Conservation (phyloP, 495 filamentous ascomycete species). For the Xylaria intraflava region DNA sequence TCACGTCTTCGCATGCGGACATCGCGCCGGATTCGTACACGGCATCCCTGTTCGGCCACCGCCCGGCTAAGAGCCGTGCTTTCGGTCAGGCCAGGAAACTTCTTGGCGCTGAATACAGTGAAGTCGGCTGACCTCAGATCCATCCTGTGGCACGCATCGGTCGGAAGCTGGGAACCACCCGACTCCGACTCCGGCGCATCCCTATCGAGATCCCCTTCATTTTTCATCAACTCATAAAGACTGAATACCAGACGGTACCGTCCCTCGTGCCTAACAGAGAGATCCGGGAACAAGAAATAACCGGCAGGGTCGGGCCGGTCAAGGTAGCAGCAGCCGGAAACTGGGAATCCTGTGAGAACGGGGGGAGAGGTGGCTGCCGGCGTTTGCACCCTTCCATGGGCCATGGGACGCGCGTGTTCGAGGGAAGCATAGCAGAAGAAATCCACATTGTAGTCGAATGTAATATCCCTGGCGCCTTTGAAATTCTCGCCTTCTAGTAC, state of each 20-base stretch:
- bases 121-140: slow-evolving; percentile 87
- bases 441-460: slow-evolving; percentile 89
- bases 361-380: slow-evolving; percentile 61
- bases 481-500: slow-evolving; percentile 71
- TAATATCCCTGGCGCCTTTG: slow-evolving; percentile 63
- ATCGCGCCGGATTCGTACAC: slow-evolving; percentile 92
- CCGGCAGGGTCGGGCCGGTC: slow-evolving; percentile 87
- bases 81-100: slow-evolving; percentile 91
- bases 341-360: slow-evolving; percentile 89
- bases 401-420: slow-evolving; percentile 79
- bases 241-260: slow-evolving; percentile 84
- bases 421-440: slow-evolving; percentile 96
- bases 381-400: slow-evolving; percentile 66
- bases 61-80: slow-evolving; percentile 83
- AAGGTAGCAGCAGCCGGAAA: slow-evolving; percentile 93
- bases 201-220: slow-evolving; percentile 47
- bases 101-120: slow-evolving; percentile 93
- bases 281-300: slow-evolving; percentile 96
- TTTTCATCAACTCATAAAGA: slow-evolving; percentile 86
- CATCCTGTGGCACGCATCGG: slow-evolving; percentile 55
- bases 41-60: slow-evolving; percentile 94
- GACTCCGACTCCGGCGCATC: slow-evolving; percentile 28
- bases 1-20: slow-evolving; percentile 92
- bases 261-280: slow-evolving; percentile 94
- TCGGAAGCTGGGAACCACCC: slow-evolving; percentile 34